Conservation (phyloP, 202 grass and related monocot genomes). For the Zoysia matrella region DNA sequence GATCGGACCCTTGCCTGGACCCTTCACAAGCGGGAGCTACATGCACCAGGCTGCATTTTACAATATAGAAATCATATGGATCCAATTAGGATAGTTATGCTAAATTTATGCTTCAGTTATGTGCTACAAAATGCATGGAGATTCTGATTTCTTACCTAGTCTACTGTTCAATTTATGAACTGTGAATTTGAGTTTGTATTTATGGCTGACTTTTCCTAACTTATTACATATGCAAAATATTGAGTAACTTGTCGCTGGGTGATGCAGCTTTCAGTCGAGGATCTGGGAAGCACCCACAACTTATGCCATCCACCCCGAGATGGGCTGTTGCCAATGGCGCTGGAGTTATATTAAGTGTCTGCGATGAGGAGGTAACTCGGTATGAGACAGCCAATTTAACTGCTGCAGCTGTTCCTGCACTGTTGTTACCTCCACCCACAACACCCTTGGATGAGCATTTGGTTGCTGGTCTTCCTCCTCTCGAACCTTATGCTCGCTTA, state of each 20-base stretch:
- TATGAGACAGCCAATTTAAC: conserved; percentile 99
- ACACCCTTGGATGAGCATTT: conserved; percentile 97
- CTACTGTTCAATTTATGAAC: too few species aligned
- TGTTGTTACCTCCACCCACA: conserved; percentile 90
- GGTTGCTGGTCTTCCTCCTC: conserved; percentile 84
- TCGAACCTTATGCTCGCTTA: conserved; percentile 94
- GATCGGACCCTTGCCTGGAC: too few species aligned
- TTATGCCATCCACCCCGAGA: conserved; percentile 99
- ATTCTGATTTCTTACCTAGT: too few species aligned
- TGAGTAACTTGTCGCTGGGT: conserved; percentile 17
- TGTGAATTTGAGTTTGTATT: too few species aligned
- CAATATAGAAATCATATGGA: not conserved
- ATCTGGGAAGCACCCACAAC: conserved; percentile 97
- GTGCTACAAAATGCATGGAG: too few species aligned
- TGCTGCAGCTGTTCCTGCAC: conserved; percentile 95
- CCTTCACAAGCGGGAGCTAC: too few species aligned
- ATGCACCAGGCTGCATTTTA: too few species aligned
- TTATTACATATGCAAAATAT: conserved; percentile 22
- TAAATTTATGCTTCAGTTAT: too few species aligned
- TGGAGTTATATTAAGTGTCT: conserved; percentile 98
- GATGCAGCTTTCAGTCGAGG: conserved; percentile 81
- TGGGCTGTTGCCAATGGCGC: conserved; percentile 99
- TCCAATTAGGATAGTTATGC: not conserved
- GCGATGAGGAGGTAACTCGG: conserved; percentile 92
- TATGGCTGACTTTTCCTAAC: too few species aligned